Percentiles rank a stretch among this genome's conserved stretches.
phyloP scores from a whole-genome alignment of 1,139 yeast genomes.

The Barnettozyma hawaiiensis region DNA sequence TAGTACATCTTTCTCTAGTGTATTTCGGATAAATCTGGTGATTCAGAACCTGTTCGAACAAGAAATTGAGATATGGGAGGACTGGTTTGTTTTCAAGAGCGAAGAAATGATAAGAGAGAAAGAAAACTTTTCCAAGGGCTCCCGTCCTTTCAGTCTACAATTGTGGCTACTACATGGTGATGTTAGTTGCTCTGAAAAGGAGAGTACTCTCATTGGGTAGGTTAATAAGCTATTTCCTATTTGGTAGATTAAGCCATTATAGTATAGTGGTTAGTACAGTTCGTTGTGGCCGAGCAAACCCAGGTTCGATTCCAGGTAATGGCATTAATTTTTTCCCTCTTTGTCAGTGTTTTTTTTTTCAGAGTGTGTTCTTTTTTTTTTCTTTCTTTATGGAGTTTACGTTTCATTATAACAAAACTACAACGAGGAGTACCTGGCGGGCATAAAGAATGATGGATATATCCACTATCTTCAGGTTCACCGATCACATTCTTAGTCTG shows the following conservation, averaged over 20 bases:
- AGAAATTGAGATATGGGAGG: too few relatives aligned
- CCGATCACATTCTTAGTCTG: not conserved
- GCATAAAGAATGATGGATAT: not conserved
- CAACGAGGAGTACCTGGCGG: too few relatives aligned
- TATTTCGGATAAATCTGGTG: slow-evolving; percentile 27
- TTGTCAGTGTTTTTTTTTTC: not conserved
- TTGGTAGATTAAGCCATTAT: slow-evolving; percentile 23
- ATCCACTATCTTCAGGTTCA: not conserved
- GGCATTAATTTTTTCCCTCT: slow-evolving; percentile 25
- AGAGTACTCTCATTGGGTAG: too few relatives aligned
- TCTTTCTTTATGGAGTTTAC: not conserved
- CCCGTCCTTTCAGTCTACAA: too few relatives aligned
- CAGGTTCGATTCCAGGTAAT: slow-evolving; percentile 39
- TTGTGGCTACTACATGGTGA: too few relatives aligned
- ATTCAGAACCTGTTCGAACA: too few relatives aligned
- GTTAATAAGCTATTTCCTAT: too few relatives aligned
- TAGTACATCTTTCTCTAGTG: slow-evolving; percentile 19
- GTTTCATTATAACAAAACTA: too few relatives aligned
- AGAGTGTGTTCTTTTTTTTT: not conserved
- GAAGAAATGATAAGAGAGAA: too few relatives aligned
- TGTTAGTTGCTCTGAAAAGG: too few relatives aligned
- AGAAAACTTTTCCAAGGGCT: too few relatives aligned
- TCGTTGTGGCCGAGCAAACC: slow-evolving; percentile 41
- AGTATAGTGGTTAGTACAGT: slow-evolving; percentile 43
- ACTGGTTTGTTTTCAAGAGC: too few relatives aligned